Base-by-base conservation (phyloP, 177 flowering plant species). In the Telopea speciosissima region DNA sequence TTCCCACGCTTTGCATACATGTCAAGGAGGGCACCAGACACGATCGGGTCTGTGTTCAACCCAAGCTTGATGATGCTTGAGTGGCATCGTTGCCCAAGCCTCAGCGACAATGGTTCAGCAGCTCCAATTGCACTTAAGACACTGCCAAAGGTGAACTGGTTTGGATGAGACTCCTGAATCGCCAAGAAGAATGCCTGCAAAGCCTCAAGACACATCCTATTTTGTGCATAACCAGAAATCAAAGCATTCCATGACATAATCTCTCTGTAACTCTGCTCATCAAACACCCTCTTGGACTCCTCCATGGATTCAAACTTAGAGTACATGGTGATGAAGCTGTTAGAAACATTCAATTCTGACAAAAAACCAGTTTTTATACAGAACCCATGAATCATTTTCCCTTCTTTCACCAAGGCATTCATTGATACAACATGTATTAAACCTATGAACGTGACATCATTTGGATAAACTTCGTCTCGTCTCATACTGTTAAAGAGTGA, bases 1-100 rank as follows among this genome's bases (percentile, higher is more conserved):
- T 83, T 84, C 40, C 99, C 97, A 17, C 97, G 86, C 74, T 90
- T 95, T 31, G 90, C 96, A 81, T 95, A 95, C 99, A 92, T 95
- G 75, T 90, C 94, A 59, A 95, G 86, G n/a, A 95, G 87, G 54
- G 99, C 90, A 52, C 89, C 79, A 1, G 86, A 85, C 21, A 92
- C 84, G 68, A 86, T 71, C 13, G 86, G 83, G 68, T 87, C 78
- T 5, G 73, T 68, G 76, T 81, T 75, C 45, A 91, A 49, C 23
- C 97, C 97, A n/a, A 84, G 81, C 78, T 91, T 92, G 68, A 82
- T 36, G 40, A 89, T 70, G 65, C 76, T 75, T 73, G 86, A 82
- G 67, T 94, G 98, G 81, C 88, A 86, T 31, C 82, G 67, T 71
- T 85, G 87, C 19, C 97, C 98, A 16, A 85, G 82, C 68, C 68